phyloP scores from a whole-genome alignment of 1,284 basidiomycete genomes.

The Tremellales sp. region DNA sequence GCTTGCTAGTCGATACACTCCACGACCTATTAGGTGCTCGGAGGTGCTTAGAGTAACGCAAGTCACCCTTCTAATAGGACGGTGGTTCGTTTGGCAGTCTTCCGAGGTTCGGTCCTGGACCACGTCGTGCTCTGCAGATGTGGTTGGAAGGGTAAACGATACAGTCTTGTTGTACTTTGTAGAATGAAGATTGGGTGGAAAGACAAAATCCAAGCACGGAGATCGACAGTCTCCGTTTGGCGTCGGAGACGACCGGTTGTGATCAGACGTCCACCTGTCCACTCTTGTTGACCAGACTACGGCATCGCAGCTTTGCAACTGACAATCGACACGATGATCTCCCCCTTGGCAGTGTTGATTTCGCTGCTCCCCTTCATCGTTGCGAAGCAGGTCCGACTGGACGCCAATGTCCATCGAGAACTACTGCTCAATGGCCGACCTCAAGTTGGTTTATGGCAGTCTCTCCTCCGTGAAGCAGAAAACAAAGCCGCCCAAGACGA shows the following conservation, averaged over 20 bases:
- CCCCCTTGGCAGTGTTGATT: background rate
- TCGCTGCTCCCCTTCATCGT: background rate
- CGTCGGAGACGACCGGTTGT: no score
- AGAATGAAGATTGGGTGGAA: background rate
- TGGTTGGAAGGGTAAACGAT: constrained; percentile 2
- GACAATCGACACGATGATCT: background rate
- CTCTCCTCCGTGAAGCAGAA: constrained; percentile 12
- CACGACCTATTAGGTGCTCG: constrained; percentile 38
- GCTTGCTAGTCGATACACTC: constrained; percentile 29
- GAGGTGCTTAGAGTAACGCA: constrained; percentile 33
- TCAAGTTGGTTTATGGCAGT: constrained; percentile 36
- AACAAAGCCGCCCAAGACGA: constrained; percentile 50
- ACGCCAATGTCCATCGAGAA: constrained; percentile 19
- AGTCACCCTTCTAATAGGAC: constrained; percentile 27
- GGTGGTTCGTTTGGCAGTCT: constrained; percentile 30
- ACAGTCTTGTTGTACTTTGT: background rate
- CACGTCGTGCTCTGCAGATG: background rate
- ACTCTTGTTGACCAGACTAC: no score
- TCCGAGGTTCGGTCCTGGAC: constrained; percentile 6
- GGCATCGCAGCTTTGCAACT: no score
- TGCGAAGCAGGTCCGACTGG: constrained; percentile 11
- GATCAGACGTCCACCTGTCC: no score
- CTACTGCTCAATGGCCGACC: constrained; percentile 34
- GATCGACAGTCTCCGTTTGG: background rate
- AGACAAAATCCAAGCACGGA: background rate